Evolutionary conservation across 83 land plant genomes (phyloP).

Genomic region (Thuja plicata): DNA sequence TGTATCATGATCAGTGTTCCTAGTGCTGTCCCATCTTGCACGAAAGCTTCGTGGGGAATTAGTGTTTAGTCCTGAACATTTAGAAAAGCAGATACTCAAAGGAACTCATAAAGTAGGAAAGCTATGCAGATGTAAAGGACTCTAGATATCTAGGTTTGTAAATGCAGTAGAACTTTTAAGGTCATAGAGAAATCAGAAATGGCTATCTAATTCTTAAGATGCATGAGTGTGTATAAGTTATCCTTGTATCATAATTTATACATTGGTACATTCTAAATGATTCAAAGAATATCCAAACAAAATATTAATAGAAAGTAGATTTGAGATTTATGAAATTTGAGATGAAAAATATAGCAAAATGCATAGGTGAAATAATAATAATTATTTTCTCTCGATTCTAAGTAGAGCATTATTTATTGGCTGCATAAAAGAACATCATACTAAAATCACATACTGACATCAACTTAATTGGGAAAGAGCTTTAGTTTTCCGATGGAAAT

Average conservation of each 20-base stretch:
- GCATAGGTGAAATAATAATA: not conserved
- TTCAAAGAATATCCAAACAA: too few relatives aligned
- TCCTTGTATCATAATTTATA: too few relatives aligned
- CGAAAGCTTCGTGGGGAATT: not conserved
- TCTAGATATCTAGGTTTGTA: not conserved
- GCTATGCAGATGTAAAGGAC: not conserved
- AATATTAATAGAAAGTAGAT: too few relatives aligned
- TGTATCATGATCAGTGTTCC: not conserved
- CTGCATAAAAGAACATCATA: not conserved
- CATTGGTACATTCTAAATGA: too few relatives aligned
- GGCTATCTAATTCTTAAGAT: too few relatives aligned
- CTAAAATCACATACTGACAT: not conserved
- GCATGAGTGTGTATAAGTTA: too few relatives aligned
- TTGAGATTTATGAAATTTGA: not conserved
- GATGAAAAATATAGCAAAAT: not conserved
- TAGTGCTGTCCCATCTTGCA: not conserved
- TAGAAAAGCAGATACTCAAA: not conserved
- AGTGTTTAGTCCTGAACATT: not conserved
- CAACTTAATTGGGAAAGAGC: not conserved
- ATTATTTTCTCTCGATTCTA: too few relatives aligned
- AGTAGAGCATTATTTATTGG: too few relatives aligned
- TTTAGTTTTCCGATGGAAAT: not conserved
- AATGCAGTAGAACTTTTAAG: too few relatives aligned
- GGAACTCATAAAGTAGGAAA: not conserved
- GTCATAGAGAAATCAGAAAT: too few relatives aligned